Percentiles rank a stretch among this genome's conserved stretches.
These are phyloP conservation scores for Penicilliopsis zonata DNA, from an alignment of 495 filamentous ascomycete species.

Conservation along the genomic window DNA sequence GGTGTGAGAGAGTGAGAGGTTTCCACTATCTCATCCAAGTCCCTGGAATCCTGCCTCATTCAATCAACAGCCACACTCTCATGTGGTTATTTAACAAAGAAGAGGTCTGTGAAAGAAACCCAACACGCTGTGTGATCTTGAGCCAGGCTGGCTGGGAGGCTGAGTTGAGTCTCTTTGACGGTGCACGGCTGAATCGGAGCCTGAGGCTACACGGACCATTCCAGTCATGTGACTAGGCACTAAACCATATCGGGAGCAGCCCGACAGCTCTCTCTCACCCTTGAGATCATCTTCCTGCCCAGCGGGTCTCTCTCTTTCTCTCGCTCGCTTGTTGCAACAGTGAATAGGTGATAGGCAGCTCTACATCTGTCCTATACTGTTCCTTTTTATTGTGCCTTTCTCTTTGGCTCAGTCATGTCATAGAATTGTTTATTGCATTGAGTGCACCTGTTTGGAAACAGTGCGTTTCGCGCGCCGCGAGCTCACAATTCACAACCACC, in stretches of 20 bases:
- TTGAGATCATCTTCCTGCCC: background rate
- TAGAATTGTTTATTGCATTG: constrained; percentile 3
- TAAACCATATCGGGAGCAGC: constrained; percentile 8
- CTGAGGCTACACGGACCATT: too few species aligned
- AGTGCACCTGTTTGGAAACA: constrained; percentile 4
- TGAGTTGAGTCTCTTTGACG: too few species aligned
- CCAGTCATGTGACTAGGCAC: constrained; percentile 8
- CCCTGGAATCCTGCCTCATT: too few species aligned
- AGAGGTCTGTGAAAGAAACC: too few species aligned
- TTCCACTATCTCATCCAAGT: too few species aligned
- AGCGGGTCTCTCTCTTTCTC: background rate
- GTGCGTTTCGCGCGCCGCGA: constrained; percentile 4
- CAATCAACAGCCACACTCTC: too few species aligned
- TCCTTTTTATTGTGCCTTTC: constrained; percentile 1
- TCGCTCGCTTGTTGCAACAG: background rate
- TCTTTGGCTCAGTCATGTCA: constrained; percentile 4
- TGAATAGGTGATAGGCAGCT: background rate
- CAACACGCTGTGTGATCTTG: too few species aligned
- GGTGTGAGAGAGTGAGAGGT: too few species aligned
- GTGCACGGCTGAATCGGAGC: too few species aligned
- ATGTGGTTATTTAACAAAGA: too few species aligned
- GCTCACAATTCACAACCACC: background rate
- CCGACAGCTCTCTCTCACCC: constrained; percentile 4
- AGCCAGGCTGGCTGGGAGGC: too few species aligned
- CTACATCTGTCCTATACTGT: constrained; percentile 2